Conservation (phyloP, 805 yeast genomes). For the Zygoascus tannicola region DNA sequence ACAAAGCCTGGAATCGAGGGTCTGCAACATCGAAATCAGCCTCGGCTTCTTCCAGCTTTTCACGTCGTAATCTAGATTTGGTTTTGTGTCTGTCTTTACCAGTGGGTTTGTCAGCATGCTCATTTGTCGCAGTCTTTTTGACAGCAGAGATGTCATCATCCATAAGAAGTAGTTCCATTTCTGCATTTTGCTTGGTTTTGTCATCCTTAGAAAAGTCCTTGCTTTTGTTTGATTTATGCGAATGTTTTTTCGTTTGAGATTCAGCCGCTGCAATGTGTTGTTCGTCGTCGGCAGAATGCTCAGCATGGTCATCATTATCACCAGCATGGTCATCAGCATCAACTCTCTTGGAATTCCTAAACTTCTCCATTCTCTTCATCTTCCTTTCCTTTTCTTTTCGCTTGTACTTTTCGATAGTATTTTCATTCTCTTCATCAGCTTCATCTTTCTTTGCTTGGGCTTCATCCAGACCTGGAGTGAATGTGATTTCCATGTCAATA, state of each 20-base stretch:
- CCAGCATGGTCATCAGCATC: conserved; percentile 39
- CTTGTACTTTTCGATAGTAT: conserved; percentile 69
- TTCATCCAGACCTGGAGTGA: conserved; percentile 73
- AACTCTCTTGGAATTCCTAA: conserved; percentile 49
- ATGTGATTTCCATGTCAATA: conserved; percentile 91
- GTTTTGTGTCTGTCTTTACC: conserved; percentile 50
- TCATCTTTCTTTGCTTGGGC: conserved; percentile 29
- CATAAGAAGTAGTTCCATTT: conserved; percentile 64
- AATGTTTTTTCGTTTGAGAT: conserved; percentile 13
- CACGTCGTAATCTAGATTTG: conserved; percentile 28
- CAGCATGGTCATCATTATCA: conserved; percentile 15
- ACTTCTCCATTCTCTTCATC: conserved; percentile 67
- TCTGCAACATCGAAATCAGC: conserved; percentile 62
- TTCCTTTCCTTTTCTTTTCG: conserved; percentile 92
- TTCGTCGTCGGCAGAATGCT: too few species aligned
- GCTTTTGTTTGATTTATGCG: conserved; percentile 5
- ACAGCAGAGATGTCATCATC: conserved; percentile 37
- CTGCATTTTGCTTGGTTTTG: conserved; percentile 46
- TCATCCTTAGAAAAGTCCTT: conserved; percentile 24
- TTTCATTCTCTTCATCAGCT: conserved; percentile 45
- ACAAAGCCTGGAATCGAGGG: conserved; percentile 75
- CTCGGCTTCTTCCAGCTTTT: conserved; percentile 38
- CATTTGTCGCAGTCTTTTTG: conserved; percentile 51
- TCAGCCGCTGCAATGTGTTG: conserved; percentile 11
- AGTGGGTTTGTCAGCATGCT: conserved; percentile 35